Evolutionary conservation across 2,329 filamentous ascomycete genomes (phyloP).

Genomic region (Fusarium bulbicola): DNA sequence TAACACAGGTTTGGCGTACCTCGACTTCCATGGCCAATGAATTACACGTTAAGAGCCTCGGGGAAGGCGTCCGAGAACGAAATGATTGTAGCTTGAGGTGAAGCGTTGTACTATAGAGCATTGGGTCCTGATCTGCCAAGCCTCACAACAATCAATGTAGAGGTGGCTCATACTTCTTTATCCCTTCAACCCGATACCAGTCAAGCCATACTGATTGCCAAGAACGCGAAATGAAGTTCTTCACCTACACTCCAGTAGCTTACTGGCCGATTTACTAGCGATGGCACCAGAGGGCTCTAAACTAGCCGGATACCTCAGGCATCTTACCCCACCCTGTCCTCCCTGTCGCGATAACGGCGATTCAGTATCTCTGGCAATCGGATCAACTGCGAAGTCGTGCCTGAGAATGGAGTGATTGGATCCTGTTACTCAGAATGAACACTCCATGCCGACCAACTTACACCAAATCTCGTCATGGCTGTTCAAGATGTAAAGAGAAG

Average conservation of each 20-base stretch:
- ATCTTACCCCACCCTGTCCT: background rate
- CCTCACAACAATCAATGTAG: background rate
- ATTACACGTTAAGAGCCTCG: background rate
- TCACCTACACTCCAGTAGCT: background rate
- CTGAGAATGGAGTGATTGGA: background rate
- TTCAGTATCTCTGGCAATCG: background rate
- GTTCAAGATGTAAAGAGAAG: background rate
- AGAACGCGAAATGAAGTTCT: background rate
- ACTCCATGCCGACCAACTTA: background rate
- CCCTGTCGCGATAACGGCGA: background rate
- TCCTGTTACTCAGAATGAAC: background rate
- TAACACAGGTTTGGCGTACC: background rate
- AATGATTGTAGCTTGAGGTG: background rate
- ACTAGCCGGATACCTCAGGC: background rate
- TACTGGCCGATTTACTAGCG: background rate
- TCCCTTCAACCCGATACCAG: fast-evolving
- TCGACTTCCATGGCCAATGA: background rate
- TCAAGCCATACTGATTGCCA: background rate
- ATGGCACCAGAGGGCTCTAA: background rate
- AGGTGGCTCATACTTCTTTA: background rate
- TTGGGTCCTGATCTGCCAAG: background rate
- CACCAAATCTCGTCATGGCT: background rate
- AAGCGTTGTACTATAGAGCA: background rate
- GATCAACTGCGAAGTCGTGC: background rate
- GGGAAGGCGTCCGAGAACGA: background rate